phyloP scores from a whole-genome alignment of 345 rosid species.

The Camelina neglecta region DNA sequence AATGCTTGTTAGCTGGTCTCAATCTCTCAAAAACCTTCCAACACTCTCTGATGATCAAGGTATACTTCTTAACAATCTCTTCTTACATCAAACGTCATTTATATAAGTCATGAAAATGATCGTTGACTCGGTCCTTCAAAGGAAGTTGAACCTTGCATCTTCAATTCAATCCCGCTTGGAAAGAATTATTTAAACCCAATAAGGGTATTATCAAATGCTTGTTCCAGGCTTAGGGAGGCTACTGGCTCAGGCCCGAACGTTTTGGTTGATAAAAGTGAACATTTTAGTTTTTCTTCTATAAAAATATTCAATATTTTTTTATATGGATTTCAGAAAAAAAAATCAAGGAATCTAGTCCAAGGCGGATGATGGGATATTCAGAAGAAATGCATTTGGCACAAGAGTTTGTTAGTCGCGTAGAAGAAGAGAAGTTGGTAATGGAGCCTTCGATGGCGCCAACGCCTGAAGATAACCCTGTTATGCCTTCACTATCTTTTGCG shows the following conservation, averaged over 20 bases:
- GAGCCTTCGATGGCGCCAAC: conserved; percentile 39
- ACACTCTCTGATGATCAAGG: conserved; percentile 27
- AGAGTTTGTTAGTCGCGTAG: conserved; percentile 21
- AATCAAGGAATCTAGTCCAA: conserved; percentile 20
- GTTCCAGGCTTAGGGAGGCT: neutral
- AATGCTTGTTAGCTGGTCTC: conserved; percentile 75
- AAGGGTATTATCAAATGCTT: neutral
- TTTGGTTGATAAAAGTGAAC: neutral
- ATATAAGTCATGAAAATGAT: neutral
- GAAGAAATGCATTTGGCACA: conserved; percentile 11
- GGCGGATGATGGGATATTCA: conserved; percentile 45
- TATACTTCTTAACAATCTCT: conserved; percentile 7
- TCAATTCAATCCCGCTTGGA: neutral
- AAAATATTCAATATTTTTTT: neutral
- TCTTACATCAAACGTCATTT: conserved; percentile 5
- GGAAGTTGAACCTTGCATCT: neutral
- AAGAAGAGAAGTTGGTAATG: conserved; percentile 32
- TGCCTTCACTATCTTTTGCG: neutral
- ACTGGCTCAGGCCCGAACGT: neutral
- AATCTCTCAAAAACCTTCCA: conserved; percentile 53
- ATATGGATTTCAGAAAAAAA: conserved; percentile 26
- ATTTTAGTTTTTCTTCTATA: neutral
- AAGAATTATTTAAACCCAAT: too few relatives aligned
- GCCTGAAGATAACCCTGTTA: conserved; percentile 19
- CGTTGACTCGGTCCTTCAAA: neutral